Conservation (phyloP, 345 rosid species). For the Sonneratia caseolaris region DNA sequence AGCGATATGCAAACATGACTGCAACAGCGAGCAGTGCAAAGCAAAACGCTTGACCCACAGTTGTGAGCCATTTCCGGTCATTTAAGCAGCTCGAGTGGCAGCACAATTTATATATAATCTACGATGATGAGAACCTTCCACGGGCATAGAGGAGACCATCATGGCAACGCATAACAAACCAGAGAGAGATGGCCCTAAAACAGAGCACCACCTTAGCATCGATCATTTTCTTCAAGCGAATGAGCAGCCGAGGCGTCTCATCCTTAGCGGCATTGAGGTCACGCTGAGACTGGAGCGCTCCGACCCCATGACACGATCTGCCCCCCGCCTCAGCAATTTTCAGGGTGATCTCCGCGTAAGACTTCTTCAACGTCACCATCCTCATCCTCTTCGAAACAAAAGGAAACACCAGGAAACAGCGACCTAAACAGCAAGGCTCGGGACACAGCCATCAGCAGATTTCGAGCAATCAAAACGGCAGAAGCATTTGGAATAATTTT, state of each 20-base stretch:
- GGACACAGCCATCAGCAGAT: too few relatives aligned
- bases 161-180: neutral
- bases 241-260: conserved; percentile 48
- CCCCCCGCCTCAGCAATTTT: conserved; percentile 62
- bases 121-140: neutral
- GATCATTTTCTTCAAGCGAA: conserved; percentile 51
- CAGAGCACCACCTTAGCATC: conserved; percentile 41
- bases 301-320: conserved; percentile 40
- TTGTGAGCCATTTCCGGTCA: neutral
- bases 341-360: conserved; percentile 64
- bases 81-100: neutral
- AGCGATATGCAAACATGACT: neutral
- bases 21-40: neutral
- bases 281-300: conserved; percentile 35
- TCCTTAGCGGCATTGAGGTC: conserved; percentile 44
- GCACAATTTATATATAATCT: neutral
- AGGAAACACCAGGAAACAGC: neutral
- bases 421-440: neutral
- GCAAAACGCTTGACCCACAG: neutral
- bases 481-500: neutral
- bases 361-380: conserved; percentile 55
- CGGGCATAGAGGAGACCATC: too few relatives aligned
- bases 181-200: neutral
- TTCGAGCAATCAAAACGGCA: neutral
- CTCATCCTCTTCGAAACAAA: conserved; percentile 32